Percentiles rank a stretch among this genome's conserved stretches.
Evolutionary conservation across 2,329 filamentous ascomycete genomes (phyloP).

Genomic region (Claviceps pazoutovae): DNA sequence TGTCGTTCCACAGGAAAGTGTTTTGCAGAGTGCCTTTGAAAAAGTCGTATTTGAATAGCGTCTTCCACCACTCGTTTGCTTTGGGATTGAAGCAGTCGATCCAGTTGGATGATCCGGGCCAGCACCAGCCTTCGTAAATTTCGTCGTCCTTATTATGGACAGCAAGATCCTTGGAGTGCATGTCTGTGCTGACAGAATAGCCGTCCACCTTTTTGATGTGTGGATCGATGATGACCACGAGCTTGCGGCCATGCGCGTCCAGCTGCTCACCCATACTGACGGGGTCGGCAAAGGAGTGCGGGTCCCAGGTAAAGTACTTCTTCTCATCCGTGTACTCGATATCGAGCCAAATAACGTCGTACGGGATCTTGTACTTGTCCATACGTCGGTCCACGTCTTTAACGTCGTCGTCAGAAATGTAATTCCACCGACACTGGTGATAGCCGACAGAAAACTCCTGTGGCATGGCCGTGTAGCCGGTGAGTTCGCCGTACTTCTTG

Average conservation of each 20-base stretch:
- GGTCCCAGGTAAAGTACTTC: constrained; percentile 97
- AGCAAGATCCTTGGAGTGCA: constrained; percentile 72
- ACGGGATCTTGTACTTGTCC: constrained; percentile 88
- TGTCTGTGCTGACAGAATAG: constrained; percentile 64
- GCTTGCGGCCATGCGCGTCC: constrained; percentile 70
- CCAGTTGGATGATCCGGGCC: constrained; percentile 96
- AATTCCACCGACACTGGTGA: constrained; percentile 98
- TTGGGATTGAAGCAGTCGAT: constrained; percentile 92
- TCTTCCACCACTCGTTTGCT: constrained; percentile 80
- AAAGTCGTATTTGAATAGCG: constrained; percentile 70
- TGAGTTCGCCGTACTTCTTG: constrained; percentile 75
- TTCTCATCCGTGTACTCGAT: constrained; percentile 95
- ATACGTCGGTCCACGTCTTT: constrained; percentile 94
- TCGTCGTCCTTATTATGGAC: constrained; percentile 83
- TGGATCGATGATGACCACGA: constrained; percentile 90
- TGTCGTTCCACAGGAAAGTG: constrained; percentile 96
- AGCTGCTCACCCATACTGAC: constrained; percentile 79
- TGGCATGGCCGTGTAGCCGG: constrained; percentile 79
- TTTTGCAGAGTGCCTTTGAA: constrained; percentile 83
- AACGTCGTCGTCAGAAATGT: constrained; percentile 91
- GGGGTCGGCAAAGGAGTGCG: constrained; percentile 74
- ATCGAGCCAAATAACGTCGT: constrained; percentile 98
- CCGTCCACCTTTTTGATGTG: constrained; percentile 87
- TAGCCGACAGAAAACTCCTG: constrained; percentile 88
- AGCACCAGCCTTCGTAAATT: constrained; percentile 94